Conservation (phyloP, 352 stramenopile species). For the Pythium scleroteichum region DNA sequence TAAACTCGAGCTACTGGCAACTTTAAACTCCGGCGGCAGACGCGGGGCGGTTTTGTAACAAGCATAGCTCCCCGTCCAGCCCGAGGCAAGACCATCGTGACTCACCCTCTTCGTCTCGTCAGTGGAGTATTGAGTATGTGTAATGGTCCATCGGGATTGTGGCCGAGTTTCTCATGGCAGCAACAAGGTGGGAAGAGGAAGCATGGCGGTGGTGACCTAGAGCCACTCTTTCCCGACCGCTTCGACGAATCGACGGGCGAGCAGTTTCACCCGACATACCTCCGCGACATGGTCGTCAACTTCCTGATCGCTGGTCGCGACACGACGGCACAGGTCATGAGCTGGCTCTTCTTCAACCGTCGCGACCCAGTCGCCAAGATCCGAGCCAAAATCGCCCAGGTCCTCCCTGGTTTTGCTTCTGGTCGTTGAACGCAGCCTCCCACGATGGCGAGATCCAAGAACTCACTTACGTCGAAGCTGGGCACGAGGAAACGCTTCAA, state of each 20-base stretch:
- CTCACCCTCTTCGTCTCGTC: too few relatives aligned
- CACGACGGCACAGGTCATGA: constrained; percentile 55
- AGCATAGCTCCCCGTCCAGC: too few relatives aligned
- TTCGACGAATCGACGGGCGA: constrained; percentile 23
- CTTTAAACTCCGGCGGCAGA: too few relatives aligned
- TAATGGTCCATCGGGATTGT: constrained; percentile 51
- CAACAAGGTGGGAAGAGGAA: not conserved
- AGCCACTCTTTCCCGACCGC: constrained; percentile 50
- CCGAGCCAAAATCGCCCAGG: constrained; percentile 31
- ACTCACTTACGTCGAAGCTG: constrained; percentile 29
- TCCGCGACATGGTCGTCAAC: constrained; percentile 69
- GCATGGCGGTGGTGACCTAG: constrained; percentile 32
- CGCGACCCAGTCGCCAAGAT: constrained; percentile 41
- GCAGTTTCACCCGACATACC: constrained; percentile 35
- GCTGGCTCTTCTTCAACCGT: constrained; percentile 69
- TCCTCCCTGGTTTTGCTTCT: constrained; percentile 16
- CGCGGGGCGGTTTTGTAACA: too few relatives aligned
- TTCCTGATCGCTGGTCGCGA: constrained; percentile 74
- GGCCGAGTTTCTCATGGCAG: constrained; percentile 33
- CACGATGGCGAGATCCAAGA: constrained; percentile 13
- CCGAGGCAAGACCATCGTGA: too few relatives aligned
- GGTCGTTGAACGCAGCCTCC: constrained; percentile 7
- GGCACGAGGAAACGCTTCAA: constrained; percentile 54
- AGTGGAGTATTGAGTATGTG: too few relatives aligned
- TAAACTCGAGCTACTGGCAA: too few relatives aligned